Evolutionary conservation across 2,329 filamentous ascomycete genomes (phyloP).

Genomic region (Pyrenochaeta sp.): DNA sequence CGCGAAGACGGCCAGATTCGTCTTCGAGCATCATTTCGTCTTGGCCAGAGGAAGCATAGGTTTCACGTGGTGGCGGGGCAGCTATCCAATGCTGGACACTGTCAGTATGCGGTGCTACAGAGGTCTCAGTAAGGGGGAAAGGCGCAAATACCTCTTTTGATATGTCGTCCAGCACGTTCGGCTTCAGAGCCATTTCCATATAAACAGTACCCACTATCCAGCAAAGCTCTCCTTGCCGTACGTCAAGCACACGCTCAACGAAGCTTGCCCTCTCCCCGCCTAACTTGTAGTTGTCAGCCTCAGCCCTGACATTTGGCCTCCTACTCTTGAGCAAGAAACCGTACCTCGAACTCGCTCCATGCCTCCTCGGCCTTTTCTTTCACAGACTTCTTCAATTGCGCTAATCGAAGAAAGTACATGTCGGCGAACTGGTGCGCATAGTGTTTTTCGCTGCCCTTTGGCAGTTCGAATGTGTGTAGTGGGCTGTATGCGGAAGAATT

Average conservation of each 20-base stretch:
- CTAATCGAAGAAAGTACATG: slow-evolving; percentile 93
- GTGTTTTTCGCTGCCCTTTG: slow-evolving; percentile 68
- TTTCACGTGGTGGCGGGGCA: slow-evolving; percentile 77
- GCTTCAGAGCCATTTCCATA: slow-evolving; percentile 96
- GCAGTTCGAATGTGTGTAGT: slow-evolving; percentile 76
- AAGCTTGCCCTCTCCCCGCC: slow-evolving; percentile 76
- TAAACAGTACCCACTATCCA: slow-evolving; percentile 96
- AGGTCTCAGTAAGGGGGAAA: slow-evolving; percentile 7
- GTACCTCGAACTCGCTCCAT: slow-evolving; percentile 76
- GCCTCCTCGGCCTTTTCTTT: slow-evolving; percentile 76
- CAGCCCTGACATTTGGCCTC: slow-evolving; percentile 4
- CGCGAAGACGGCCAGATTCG: slow-evolving; percentile 85
- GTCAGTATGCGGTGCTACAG: slow-evolving; percentile 10
- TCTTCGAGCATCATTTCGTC: slow-evolving; percentile 89
- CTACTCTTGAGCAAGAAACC: too few species aligned
- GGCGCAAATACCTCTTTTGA: slow-evolving; percentile 76
- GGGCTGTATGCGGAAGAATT: slow-evolving; percentile 72
- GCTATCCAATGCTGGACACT: slow-evolving; percentile 80
- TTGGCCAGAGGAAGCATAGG: slow-evolving; percentile 74
- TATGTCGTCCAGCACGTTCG: slow-evolving; percentile 94
- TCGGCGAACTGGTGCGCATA: slow-evolving; percentile 97
- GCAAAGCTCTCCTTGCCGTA: slow-evolving; percentile 92
- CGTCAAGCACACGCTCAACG: slow-evolving; percentile 91
- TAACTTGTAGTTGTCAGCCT: slow-evolving; percentile 55
- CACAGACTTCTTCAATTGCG: slow-evolving; percentile 84